These are phyloP conservation scores for Eucalyptus pauciflora DNA, from an alignment of 345 rosid genomes.

Conservation along the genomic window DNA sequence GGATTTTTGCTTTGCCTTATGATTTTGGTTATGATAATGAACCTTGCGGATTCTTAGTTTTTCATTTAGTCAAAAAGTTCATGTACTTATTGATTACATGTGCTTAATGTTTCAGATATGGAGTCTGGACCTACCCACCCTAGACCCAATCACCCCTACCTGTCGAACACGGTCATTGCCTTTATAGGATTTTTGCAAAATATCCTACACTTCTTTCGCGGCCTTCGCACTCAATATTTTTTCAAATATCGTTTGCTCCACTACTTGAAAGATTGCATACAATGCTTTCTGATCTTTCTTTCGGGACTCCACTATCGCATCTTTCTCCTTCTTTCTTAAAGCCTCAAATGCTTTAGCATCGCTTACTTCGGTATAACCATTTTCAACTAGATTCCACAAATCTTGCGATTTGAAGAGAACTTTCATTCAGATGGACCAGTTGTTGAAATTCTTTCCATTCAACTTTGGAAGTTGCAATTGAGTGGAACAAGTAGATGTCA, in stretches of 20 bases:
- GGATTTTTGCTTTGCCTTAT: too few relatives aligned
- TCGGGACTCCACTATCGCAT: neutral
- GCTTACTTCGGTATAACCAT: neutral
- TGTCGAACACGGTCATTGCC: rapidly evolving
- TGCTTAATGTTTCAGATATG: too few relatives aligned
- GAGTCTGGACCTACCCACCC: neutral
- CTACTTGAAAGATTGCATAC: neutral
- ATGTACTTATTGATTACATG: too few relatives aligned
- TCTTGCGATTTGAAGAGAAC: neutral
- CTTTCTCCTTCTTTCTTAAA: neutral
- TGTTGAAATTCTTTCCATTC: too few relatives aligned
- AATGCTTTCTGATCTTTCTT: neutral
- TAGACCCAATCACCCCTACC: rapidly evolving
- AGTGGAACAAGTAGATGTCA: too few relatives aligned
- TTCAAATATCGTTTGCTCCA: neutral
- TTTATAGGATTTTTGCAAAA: neutral
- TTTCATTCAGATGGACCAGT: too few relatives aligned
- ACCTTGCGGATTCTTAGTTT: too few relatives aligned
- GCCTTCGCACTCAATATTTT: neutral
- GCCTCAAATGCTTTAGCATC: neutral
- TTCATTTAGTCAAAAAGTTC: too few relatives aligned
- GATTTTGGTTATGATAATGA: too few relatives aligned
- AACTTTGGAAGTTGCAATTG: neutral
- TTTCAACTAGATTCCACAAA: neutral
- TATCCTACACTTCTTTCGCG: neutral